Evolutionary conservation across 768 basidiomycete species (phyloP), one percentile per base, ranked within the genome.

Genomic region (Suillus bovinus): DNA sequence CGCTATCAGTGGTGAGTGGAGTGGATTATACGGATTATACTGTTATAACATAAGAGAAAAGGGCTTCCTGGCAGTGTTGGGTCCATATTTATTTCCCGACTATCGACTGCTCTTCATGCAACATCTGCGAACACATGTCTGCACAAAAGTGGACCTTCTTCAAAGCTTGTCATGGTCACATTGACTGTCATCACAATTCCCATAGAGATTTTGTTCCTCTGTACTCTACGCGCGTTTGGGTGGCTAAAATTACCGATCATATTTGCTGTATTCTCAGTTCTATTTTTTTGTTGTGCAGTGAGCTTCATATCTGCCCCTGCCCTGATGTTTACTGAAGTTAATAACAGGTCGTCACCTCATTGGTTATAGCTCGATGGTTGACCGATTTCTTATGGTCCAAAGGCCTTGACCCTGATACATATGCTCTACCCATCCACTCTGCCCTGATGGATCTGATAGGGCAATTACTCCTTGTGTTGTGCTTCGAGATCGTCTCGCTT

Each of bases 361-460:
- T 98, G 5, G 29, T 81, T 33, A 73, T 91, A 38, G 94, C 91
- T 1, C 84, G 80, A 56, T 68, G 71, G 13, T 78, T 95, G 55
- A 95, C 94, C 2, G 76, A 84, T 49, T 87, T 85, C 70, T 82
- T 97, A 31, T 96, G 94, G 94, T 82, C 83, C 0, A 85, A 79
- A 60, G 80, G 84, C 13, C 80, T 86, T 31, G 95, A 98, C 72
- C 95, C 95, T 6, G 95, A 98, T 72, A 88, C 91, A 76, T 96
- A 96, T 72, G 94, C 94, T 2, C 77, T 98, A n/a, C 95, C 95
- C 9, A 84, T 96, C 31, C 94, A 96, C 66, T 94, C 92, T 13
- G 92, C 94, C 1, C 70, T 93, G 47, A 89, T 95, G 81, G 93
- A 96, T 72, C 84, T 96, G 58, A 75, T 91, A 36, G 93, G 93